Conservation (phyloP, 805 yeast genomes). For the Wickerhamiella parazyma region DNA sequence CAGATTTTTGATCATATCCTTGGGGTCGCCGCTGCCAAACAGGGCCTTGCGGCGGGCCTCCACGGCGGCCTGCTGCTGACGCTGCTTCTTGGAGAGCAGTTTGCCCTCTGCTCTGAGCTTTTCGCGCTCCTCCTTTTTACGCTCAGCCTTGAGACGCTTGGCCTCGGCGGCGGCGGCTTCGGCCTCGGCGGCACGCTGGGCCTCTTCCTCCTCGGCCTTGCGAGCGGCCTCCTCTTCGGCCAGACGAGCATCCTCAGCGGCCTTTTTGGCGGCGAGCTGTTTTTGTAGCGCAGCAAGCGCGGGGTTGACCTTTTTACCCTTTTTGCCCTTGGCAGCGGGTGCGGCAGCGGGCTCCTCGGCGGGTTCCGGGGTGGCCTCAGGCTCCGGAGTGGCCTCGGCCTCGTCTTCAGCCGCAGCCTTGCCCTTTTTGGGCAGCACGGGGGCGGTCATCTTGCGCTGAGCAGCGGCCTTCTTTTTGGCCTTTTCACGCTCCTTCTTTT, state of each 20-base stretch:
- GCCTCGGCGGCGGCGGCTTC: slow-evolving; percentile 43
- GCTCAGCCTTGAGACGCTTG: slow-evolving; percentile 59
- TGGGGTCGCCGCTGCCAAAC: slow-evolving; percentile 5
- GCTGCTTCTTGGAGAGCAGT: slow-evolving; percentile 83
- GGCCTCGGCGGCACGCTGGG: slow-evolving; percentile 44
- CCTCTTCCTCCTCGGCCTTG: slow-evolving; percentile 35
- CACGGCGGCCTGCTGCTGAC: slow-evolving; percentile 64
- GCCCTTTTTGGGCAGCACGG: slow-evolving; percentile 45
- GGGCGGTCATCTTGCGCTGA: slow-evolving; percentile 63
- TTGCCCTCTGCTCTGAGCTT: slow-evolving; percentile 95
- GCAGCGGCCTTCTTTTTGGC: slow-evolving; percentile 83
- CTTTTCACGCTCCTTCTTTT: slow-evolving; percentile 55
- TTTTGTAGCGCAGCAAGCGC: slow-evolving; percentile 83
- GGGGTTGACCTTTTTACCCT: slow-evolving; percentile 72
- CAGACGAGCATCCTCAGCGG: slow-evolving; percentile 71
- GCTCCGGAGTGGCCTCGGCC: slow-evolving; percentile 25
- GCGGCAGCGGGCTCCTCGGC: slow-evolving; percentile 23
- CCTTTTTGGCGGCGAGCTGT: slow-evolving; percentile 79
- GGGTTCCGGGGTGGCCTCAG: slow-evolving; percentile 30
- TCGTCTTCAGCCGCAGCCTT: slow-evolving; percentile 2
- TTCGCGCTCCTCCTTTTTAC: slow-evolving; percentile 73
- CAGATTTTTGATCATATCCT: slow-evolving; percentile 1
- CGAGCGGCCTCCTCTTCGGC: slow-evolving; percentile 60
- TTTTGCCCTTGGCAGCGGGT: slow-evolving; percentile 34
- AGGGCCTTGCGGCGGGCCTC: slow-evolving; percentile 54